Evolutionary conservation across 495 filamentous ascomycete genomes (phyloP), one percentile per base, ranked within the genome.

Genomic region (Tetracladium marchalianum): DNA sequence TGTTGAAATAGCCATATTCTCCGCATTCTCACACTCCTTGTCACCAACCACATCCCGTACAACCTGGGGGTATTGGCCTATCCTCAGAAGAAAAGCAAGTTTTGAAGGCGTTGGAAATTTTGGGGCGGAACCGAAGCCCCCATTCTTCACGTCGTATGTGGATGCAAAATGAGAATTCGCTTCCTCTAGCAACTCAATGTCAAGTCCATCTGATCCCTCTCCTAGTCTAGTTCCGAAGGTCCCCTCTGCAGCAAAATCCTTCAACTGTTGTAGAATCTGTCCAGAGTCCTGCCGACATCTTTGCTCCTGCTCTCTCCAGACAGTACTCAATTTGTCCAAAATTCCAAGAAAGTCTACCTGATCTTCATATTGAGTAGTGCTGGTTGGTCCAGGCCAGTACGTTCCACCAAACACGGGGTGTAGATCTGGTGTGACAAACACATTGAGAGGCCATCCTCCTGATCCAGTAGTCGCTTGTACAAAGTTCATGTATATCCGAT

Each of bases 401-500:
- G 92, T 96, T 16, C 89, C 93, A 39, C 93, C 93, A 62, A 95
- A 97, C 16, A 98, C 80, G 0, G 92, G 92, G 50, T 95, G 83
- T 5, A 97, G 74, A 54, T 90, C 80, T 0, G 93, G 93, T 0
- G 93, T 97, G 19, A 97, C 71, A 59, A 98, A 97, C 16, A 96
- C 86, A 61, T 96, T 97, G 38, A 98, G 71, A 10, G 92, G 92
- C 93, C 93, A 98, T 19, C 92, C 92, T 2, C 89, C 93, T 1
- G 82, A 87, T 15, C 87, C 88, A 32, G 82, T 94, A 12, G 90
- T 90, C 5, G 90, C 90, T 67, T 95, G 87, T 27, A 93, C 86
- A 66, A 93, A 98, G 66, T 95, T 95, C 85, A 96, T 94, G 61
- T 97, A 98, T 47, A 97, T 89, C 43, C 87, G 82, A 60, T 98